phyloP scores from a whole-genome alignment of 2,329 filamentous ascomycete genomes.

The Ophiostoma piceae region DNA sequence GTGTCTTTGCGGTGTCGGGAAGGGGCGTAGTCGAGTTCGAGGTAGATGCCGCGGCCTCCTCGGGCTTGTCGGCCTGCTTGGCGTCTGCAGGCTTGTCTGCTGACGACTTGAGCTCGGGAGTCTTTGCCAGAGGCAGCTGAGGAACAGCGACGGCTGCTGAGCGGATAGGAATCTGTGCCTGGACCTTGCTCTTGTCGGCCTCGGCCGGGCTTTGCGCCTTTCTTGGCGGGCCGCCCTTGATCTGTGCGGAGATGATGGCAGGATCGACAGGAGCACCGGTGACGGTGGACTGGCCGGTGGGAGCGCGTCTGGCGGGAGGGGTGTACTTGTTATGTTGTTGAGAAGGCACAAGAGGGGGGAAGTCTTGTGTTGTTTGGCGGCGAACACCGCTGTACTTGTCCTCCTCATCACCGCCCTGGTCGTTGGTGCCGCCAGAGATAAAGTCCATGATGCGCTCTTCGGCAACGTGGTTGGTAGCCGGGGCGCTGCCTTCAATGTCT shows the following conservation, averaged over 20 bases:
- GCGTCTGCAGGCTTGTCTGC: slow-evolving; percentile 3
- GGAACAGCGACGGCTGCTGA: slow-evolving; percentile 31
- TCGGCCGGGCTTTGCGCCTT: slow-evolving; percentile 38
- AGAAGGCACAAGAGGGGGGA: slow-evolving; percentile 54
- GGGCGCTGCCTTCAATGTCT: slow-evolving; percentile 75
- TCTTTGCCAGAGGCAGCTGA: slow-evolving; percentile 31
- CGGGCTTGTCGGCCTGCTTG: slow-evolving; percentile 5
- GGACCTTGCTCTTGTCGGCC: slow-evolving; percentile 35
- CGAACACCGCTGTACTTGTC: slow-evolving; percentile 92
- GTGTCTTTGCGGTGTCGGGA: slow-evolving; percentile 20
- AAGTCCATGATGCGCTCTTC: slow-evolving; percentile 78
- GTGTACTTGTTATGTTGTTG: slow-evolving; percentile 70
- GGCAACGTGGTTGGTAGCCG: slow-evolving; percentile 75
- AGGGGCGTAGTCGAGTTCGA: background rate
- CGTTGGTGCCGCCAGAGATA: slow-evolving; percentile 47
- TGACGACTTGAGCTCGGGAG: slow-evolving; percentile 32
- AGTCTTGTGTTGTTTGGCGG: slow-evolving; percentile 59
- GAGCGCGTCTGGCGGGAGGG: slow-evolving; percentile 79
- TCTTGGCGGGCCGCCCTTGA: slow-evolving; percentile 45
- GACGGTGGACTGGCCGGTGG: slow-evolving; percentile 66
- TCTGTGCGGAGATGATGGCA: slow-evolving; percentile 83
- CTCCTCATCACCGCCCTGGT: slow-evolving; percentile 77
- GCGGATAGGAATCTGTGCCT: slow-evolving; percentile 24
- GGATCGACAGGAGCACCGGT: slow-evolving; percentile 76
- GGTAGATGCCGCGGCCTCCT: background rate